Evolutionary conservation across 768 basidiomycete species (phyloP).

Genomic region (Cantharellus cinnabarinus): DNA sequence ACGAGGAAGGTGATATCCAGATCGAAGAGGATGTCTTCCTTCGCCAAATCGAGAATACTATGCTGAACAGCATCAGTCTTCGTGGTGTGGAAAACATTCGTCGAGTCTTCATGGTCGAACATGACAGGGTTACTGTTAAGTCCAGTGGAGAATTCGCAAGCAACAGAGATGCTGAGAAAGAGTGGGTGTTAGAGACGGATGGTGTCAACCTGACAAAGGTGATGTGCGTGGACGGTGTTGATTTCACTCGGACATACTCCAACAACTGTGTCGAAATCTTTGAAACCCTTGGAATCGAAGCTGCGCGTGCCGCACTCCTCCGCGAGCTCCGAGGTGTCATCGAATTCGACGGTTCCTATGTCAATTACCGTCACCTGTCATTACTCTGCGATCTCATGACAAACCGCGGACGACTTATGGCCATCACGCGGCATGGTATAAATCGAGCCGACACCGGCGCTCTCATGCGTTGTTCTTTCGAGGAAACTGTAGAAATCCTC

Average conservation of each 20-base stretch:
- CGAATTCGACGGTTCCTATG: conserved; percentile 98
- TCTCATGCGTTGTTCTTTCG: conserved; percentile 95
- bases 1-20: conserved; percentile 52
- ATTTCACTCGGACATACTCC: conserved; percentile 81
- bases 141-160: conserved; percentile 38
- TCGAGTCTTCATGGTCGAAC: conserved; percentile 82
- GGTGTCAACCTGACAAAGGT: conserved; percentile 91
- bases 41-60: conserved; percentile 85
- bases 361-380: conserved; percentile 94
- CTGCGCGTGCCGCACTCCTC: conserved; percentile 83
- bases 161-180: conserved; percentile 40
- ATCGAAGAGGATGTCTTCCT: conserved; percentile 92
- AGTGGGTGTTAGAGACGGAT: conserved; percentile 96
- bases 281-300: conserved; percentile 90
- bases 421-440: conserved; percentile 98
- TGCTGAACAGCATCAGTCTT: conserved; percentile 86
- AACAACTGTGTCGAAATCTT: conserved; percentile 95
- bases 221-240: conserved; percentile 88
- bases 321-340: conserved; percentile 88
- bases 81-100: conserved; percentile 84
- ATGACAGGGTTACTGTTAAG: conserved; percentile 51
- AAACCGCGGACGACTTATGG: conserved; percentile 84
- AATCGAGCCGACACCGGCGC: conserved; percentile 98
- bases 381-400: conserved; percentile 98
- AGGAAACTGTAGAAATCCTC: conserved; percentile 96